Evolutionary conservation across 208 protist genomes (phyloP), one percentile per base, ranked within the genome.

Genomic region (Wallacemonas rigidus): DNA sequence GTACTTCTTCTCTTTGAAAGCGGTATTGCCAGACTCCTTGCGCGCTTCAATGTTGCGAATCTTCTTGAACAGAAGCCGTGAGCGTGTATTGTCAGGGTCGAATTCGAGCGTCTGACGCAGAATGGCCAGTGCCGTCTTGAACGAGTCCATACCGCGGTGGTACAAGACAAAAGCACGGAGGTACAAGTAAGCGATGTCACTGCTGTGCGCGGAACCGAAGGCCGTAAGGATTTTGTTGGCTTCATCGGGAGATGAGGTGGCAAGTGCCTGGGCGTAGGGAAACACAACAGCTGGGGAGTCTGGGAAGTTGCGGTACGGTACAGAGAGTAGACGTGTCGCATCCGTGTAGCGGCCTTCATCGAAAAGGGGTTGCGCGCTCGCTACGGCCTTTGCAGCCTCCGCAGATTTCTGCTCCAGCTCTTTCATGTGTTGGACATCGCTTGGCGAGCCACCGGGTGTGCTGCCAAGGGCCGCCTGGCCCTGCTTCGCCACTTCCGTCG

Each of bases 21-120:
- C 83, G 38, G 73, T 61, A 67, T 98, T 98, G 54, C 92, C 95
- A 26, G 80, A 71, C 69, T 94, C 83, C 69, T 95, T 95, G 56
- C 83, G 78, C 12, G 73, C 68, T 74, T 96, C 92, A 9, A 96
- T 70, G 39, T 69, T 47, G 15, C 89, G 83, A 40, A 94, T 82
- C 47, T 86, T 85, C 81, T 92, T 93, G n/a, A 96, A 79, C 65
- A 96, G 82, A 17, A 86, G 68, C 15, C 71, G 73, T 41, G 85
- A 77, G 43, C 86, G 84, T 57, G 40, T 55, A 70, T 93, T 91
- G 74, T 96, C 92, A 4, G 89, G 89, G 80, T 94, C 92, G 72
- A 90, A 78, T 70, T 80, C 85, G 17, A 94, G 69, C 39, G 80
- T 75, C 62, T 96, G 74, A 9, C 82, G 79, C 47, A 94, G 76